Evolutionary conservation across 805 yeast genomes (phyloP).

Genomic region (Metschnikowia lachancei): DNA sequence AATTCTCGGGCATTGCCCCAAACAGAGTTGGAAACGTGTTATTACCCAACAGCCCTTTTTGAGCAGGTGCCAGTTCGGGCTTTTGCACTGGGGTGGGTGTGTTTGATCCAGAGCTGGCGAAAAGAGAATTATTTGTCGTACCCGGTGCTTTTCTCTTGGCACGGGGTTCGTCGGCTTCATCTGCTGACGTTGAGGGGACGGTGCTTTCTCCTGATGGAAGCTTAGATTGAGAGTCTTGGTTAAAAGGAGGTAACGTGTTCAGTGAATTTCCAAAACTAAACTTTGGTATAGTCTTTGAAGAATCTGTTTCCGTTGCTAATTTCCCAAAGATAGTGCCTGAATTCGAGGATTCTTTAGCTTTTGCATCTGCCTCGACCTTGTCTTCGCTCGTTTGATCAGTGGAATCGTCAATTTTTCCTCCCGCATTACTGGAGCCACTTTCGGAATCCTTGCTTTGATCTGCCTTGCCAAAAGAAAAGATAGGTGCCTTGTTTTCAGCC

Average conservation of each 20-base stretch:
- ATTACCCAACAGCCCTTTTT: neutral
- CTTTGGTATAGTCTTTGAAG: neutral
- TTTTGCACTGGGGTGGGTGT: neutral
- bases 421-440: neutral
- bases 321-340: neutral
- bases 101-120: neutral
- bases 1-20: constrained; percentile 2
- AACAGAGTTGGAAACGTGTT: neutral
- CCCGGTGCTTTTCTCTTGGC: constrained; percentile 3
- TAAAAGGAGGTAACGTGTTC: neutral
- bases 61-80: neutral
- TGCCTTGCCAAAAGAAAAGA: neutral
- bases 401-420: neutral
- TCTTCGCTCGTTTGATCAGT: neutral
- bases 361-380: neutral
- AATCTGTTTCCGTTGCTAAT: neutral
- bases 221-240: neutral
- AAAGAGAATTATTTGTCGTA: neutral
- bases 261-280: constrained; percentile 4
- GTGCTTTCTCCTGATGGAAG: neutral
- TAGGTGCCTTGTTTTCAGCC: neutral
- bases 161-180: constrained; percentile 2
- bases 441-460: neutral
- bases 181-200: neutral
- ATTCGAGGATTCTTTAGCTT: neutral